phyloP scores from a whole-genome alignment of 148 eudicot species.

The Nyssa sinensis region DNA sequence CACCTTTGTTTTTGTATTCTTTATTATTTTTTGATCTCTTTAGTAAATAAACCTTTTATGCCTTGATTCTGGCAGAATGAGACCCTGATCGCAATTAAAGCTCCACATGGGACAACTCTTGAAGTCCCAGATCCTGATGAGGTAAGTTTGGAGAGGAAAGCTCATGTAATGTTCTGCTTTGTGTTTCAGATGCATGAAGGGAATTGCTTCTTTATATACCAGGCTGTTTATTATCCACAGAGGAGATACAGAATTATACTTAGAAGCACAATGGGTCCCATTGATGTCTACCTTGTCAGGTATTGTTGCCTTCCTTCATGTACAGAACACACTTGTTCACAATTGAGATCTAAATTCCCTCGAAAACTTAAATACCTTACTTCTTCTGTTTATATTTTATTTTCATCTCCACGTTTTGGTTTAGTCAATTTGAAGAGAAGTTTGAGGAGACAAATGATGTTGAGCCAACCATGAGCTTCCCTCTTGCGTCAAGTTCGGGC shows the following conservation, averaged over 20 bases:
- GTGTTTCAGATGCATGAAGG: slow-evolving; percentile 9
- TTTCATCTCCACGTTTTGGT: background rate
- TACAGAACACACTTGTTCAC: background rate
- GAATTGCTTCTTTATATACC: slow-evolving; percentile 18
- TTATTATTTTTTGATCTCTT: background rate
- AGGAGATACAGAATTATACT: slow-evolving; percentile 95
- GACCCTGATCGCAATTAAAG: slow-evolving; percentile 93
- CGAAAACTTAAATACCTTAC: background rate
- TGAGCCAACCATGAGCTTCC: slow-evolving; percentile 45
- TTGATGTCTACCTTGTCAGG: slow-evolving; percentile 97
- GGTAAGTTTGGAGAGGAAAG: slow-evolving; percentile 32
- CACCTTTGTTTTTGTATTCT: background rate
- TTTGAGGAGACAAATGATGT: slow-evolving; percentile 74
- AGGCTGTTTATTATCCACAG: slow-evolving; percentile 91
- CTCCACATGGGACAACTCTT: slow-evolving; percentile 98
- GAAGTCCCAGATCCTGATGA: slow-evolving; percentile 99
- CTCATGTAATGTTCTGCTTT: background rate
- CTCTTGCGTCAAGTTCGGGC: slow-evolving; percentile 51
- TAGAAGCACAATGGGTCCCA: slow-evolving; percentile 98
- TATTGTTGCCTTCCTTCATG: slow-evolving; percentile 20
- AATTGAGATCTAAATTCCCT: background rate
- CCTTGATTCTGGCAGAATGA: slow-evolving; percentile 57
- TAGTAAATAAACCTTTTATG: background rate
- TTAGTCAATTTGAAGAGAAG: slow-evolving; percentile 96
- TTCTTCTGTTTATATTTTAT: slow-evolving; percentile 5